Evolutionary conservation across 176 grass and related monocot species (phyloP).

Genomic region (Hsuehochloa calcarea): DNA sequence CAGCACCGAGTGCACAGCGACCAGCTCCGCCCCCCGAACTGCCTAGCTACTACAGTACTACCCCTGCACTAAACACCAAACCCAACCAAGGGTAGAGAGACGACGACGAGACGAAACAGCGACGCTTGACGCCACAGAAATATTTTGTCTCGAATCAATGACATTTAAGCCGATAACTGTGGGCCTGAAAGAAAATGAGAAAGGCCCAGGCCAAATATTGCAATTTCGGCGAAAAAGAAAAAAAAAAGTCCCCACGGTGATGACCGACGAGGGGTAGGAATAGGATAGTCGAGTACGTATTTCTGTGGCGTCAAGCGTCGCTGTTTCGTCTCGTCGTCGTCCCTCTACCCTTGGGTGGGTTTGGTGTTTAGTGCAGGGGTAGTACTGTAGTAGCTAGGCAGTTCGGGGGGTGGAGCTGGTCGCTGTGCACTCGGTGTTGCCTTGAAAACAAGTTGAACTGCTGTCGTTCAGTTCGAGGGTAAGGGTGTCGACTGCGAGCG

Average conservation of each 20-base stretch:
- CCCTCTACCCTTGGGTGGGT: not conserved
- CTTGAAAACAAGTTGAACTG: conserved; percentile 1
- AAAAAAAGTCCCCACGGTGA: too few relatives aligned
- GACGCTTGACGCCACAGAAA: conserved; percentile 21
- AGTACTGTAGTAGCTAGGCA: not conserved
- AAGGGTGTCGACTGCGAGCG: not conserved
- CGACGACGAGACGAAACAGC: conserved; percentile 10
- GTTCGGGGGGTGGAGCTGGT: conserved; percentile 22
- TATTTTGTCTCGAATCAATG: too few relatives aligned
- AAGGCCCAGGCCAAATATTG: too few relatives aligned
- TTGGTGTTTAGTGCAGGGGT: conserved; percentile 24
- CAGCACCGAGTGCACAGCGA: conserved; percentile 14
- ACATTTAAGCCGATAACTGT: too few relatives aligned
- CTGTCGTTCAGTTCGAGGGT: conserved; percentile 22
- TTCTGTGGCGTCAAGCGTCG: conserved; percentile 22
- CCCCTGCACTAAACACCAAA: conserved; percentile 26
- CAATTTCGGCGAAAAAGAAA: too few relatives aligned
- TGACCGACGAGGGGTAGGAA: not conserved
- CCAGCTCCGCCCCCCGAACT: conserved; percentile 18
- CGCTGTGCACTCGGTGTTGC: not conserved
- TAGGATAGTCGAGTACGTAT: not conserved
- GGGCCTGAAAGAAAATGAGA: too few relatives aligned
- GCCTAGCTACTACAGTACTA: not conserved
- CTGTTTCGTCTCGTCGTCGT: conserved; percentile 10
- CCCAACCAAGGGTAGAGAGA: not conserved